Evolutionary conservation across 805 yeast genomes (phyloP).

Genomic region (Saturnispora zaruensis): DNA sequence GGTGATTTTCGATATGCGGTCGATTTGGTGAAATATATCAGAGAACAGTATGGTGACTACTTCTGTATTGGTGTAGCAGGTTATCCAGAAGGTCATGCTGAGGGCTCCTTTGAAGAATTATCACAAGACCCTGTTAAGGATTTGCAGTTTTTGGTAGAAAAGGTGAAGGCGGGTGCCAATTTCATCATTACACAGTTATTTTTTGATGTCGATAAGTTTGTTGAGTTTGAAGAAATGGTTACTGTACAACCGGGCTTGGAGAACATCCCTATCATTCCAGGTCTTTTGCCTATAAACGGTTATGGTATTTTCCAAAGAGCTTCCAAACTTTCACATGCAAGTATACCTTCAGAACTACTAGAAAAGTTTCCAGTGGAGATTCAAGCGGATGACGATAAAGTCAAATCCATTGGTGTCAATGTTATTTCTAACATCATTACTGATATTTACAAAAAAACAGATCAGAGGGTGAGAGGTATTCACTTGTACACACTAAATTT

Average conservation of each 20-base stretch:
- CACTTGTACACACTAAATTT: conserved; percentile 90
- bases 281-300: conserved; percentile 86
- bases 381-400: conserved; percentile 67
- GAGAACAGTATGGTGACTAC: conserved; percentile 59
- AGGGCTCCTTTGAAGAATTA: conserved; percentile 57
- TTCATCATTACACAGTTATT: conserved; percentile 87
- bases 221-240: conserved; percentile 50
- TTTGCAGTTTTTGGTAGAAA: conserved; percentile 71
- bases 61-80: conserved; percentile 97
- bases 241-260: conserved; percentile 32
- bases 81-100: conserved; percentile 96
- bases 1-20: conserved; percentile 66
- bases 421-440: conserved; percentile 56
- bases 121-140: conserved; percentile 63
- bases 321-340: conserved; percentile 80
- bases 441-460: conserved; percentile 43
- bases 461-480: conserved; percentile 62
- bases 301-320: conserved; percentile 78
- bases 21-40: conserved; percentile 79
- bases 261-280: conserved; percentile 63
- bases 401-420: conserved; percentile 76
- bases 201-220: conserved; percentile 74
- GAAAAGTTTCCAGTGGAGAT: conserved; percentile 48
- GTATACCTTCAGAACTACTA: conserved; percentile 54
- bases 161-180: conserved; percentile 90